Percentiles rank a stretch among this genome's conserved stretches.
Evolutionary conservation across 2,329 filamentous ascomycete species (phyloP).

Genomic region (Phialophora verrucosa): DNA sequence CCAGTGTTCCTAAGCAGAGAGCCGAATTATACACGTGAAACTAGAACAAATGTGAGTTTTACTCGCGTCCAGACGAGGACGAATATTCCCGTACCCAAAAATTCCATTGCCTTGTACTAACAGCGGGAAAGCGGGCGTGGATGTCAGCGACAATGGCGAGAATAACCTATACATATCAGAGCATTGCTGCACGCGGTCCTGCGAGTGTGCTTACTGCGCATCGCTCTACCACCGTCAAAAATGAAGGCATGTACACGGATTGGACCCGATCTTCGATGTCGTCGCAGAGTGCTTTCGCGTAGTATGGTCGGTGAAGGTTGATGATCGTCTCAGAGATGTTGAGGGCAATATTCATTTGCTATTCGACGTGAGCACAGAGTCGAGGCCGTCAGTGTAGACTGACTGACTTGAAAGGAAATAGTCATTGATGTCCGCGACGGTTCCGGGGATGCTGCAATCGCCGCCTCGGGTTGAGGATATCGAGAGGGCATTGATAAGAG

Average conservation of each 20-base stretch:
- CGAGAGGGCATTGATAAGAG: slow-evolving; percentile 27
- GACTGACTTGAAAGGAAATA: slow-evolving; percentile 21
- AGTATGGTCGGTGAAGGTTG: slow-evolving; percentile 28
- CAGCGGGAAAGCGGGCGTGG: slow-evolving; percentile 19
- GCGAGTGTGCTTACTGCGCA: slow-evolving; percentile 8
- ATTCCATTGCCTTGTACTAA: slow-evolving; percentile 25
- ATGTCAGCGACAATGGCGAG: slow-evolving; percentile 23
- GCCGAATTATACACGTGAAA: slow-evolving; percentile 25
- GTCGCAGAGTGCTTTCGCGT: slow-evolving; percentile 26
- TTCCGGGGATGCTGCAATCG: slow-evolving; percentile 24
- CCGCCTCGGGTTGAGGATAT: slow-evolving; percentile 19
- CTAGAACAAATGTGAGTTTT: slow-evolving; percentile 6
- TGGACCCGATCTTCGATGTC: slow-evolving; percentile 14
- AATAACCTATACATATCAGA: slow-evolving; percentile 12
- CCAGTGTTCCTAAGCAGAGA: slow-evolving; percentile 24
- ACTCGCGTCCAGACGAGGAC: background rate
- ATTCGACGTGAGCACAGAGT: background rate
- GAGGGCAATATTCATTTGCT: slow-evolving; percentile 25
- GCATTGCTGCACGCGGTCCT: background rate
- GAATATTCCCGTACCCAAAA: slow-evolving; percentile 10
- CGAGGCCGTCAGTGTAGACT: background rate
- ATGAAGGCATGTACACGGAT: slow-evolving; percentile 21
- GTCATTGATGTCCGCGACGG: slow-evolving; percentile 25
- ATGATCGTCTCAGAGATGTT: slow-evolving; percentile 28
- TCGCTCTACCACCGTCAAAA: slow-evolving; percentile 23